Evolutionary conservation across 2,329 filamentous ascomycete species (phyloP), one percentile per base, ranked within the genome.

Genomic region (Xylaria sp.): DNA sequence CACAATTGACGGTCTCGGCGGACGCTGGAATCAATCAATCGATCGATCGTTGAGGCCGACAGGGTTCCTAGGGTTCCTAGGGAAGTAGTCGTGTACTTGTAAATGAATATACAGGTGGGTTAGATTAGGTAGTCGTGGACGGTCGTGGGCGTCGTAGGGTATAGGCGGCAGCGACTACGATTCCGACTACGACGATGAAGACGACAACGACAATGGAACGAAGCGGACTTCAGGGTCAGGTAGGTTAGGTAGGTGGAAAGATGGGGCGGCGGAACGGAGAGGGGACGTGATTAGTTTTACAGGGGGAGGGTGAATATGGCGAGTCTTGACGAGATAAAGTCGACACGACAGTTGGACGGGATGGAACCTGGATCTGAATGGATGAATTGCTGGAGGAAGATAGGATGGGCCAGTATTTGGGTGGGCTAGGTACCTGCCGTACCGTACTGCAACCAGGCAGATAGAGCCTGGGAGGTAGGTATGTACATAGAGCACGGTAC

Each of bases 221-320:
- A 62, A 53, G 53, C 62, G 54, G 45, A 59, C 64, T 55, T 27
- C 59, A 54, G 59, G 42, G 34, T 36, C n/a, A 34, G 32, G 30
- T 56, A 60, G 36, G 47, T 42, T 53, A 67, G 55, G 63, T 48
- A 61, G 48, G 63, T 51, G 58, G 58, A 67, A 69, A 65, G 68
- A 69, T 68, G 68, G 64, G 64, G 64, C 67, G 57, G 61, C 67
- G 64, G 61, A 70, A 68, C 51, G 61, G 65, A 59, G 65, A 65
- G 62, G 62, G 61, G 68, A 69, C 48, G 27, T 27, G 32, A 45
- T 55, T 63, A 67, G 57, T 60, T 54, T 65, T 69, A 56, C 65
- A 70, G 64, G 68, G 67, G 68, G 48, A 64, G 53, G 36, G 45
- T 60, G 50, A 30, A 55, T 14, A 62, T 51, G 48, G 57, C 34